Base-by-base conservation (phyloP, 345 rosid genomes). In the Murraya koenigii region DNA sequence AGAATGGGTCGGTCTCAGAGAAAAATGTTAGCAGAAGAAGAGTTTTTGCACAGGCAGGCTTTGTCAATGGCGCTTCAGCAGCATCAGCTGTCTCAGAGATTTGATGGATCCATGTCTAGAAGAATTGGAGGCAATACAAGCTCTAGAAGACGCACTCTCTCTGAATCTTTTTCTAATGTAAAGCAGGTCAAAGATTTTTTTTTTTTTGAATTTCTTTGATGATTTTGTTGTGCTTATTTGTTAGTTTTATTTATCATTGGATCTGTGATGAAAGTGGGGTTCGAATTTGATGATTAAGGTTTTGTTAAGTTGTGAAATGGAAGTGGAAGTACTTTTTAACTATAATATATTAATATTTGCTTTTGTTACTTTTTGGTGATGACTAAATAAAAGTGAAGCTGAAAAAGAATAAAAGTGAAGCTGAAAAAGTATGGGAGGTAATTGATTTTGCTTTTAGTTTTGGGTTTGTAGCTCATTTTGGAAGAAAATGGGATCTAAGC, bases 51-150 rank as follows among this genome's bases (percentile, higher is more conserved):
- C 80, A 89, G 93, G 30, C 96, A 94, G 87, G 97, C 97, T 85
- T 75, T 96, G 13, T 96, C 99, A 32, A 91, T 93, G 99, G 99
- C 93, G 41, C 85, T 92, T 78, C 97, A 93, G 28, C 99, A 95
- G 82, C 91, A 90, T 74, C 94, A 88, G 64, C 81, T 89, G 82
- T 96, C 99, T 74, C 99, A 91, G 88, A 85, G 99, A 84, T 92
- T 92, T 52, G 98, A 96, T 7, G 98, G 99, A 86, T 96, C 99
- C 89, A 93, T 96, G 94, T 96, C 99, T 20, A 86, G 98, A 75
- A 87, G 98, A 76, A 87, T 89, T 77, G 92, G 77, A 71, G 89
- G 97, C 80, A 90, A 95, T 71, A 90, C 98, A 13, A 92, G 94
- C 82, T 89, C 97, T 22, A 85, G 94, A 76, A 87, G 93, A 74